phyloP scores from a whole-genome alignment of 2,329 filamentous ascomycete genomes.

The Aspergillus cejpii region DNA sequence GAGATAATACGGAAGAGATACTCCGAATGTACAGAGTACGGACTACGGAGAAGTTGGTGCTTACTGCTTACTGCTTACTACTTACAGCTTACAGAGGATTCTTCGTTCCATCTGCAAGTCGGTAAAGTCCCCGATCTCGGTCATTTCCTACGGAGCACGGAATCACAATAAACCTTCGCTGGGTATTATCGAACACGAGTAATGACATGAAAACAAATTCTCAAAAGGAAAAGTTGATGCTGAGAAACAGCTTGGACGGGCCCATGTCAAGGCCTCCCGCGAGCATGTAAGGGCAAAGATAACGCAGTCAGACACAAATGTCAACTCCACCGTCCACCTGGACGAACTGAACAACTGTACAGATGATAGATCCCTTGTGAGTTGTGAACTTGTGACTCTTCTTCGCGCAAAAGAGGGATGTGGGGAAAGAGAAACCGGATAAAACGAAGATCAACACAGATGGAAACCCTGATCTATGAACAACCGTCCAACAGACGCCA shows the following conservation, averaged over 20 bases:
- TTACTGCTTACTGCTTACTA: too few relatives aligned
- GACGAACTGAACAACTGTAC: conserved; percentile 11
- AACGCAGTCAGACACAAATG: conserved; percentile 10
- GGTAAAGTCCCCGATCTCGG: too few relatives aligned
- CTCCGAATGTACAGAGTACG: too few relatives aligned
- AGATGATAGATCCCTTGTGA: too few relatives aligned
- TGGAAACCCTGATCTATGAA: conserved; percentile 13
- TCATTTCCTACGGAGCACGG: too few relatives aligned
- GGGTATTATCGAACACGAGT: conserved; percentile 32
- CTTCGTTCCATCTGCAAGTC: too few relatives aligned
- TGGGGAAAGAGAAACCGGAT: neutral
- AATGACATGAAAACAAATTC: conserved; percentile 19
- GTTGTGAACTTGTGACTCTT: too few relatives aligned
- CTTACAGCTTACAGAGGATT: too few relatives aligned
- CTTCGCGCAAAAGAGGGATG: too few relatives aligned
- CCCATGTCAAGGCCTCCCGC: conserved; percentile 11
- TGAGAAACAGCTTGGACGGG: conserved; percentile 37
- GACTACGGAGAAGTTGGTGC: too few relatives aligned
- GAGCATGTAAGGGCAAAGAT: conserved; percentile 12
- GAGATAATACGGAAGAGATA: too few relatives aligned
- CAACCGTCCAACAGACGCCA: conserved; percentile 7
- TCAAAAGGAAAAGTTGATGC: conserved; percentile 20
- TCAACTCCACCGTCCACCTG: conserved; percentile 9
- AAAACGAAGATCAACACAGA: neutral
- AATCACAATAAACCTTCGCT: conserved; percentile 12